Base-by-base conservation (phyloP, 306 rosid genomes). In the Vigna nakashimae region DNA sequence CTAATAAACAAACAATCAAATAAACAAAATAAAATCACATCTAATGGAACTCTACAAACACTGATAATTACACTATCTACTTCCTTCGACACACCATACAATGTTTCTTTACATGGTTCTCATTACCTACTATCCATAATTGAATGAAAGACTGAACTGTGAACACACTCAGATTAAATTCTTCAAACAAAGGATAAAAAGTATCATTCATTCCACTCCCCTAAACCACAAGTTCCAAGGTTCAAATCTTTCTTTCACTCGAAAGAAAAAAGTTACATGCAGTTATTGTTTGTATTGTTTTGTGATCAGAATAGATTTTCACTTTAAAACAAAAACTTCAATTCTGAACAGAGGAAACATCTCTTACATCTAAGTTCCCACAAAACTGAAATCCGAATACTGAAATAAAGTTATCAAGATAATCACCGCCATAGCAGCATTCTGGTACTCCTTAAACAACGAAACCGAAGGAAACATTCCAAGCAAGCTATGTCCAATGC, bases 381-480 rank as follows among this genome's bases (percentile, higher is more conserved):
- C 58, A 2, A 20, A 58, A 58, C 18, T 17, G 1, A 30, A 60
- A 32, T 2, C 13, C 0, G 17, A 68, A 65, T 11, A 66, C 9
- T 26, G 14, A 40, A 38, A 32, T 13, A 55, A 65, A 48, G 15
- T 8, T 24, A 68, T 66, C 0, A 16, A 70, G 70, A 4, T 0
- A 82, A 28, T 56, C 85, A 94, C 98, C 90, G 91, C 96, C 97
- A 91, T 91, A n/a, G 98, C 98, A 60, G 96, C 85, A 86, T 86
- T 89, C 76, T 92, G 98, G 71, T 88, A 94, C 75, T 92, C 98
- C 90, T 90, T 94, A 53, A 94, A 94, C 84, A 92, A 81, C 16
- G 98, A 88, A 82, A 92, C 94, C 0, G 98, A 84, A 76, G 98
- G 97, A 65, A 94, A 92, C 80, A 58, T 86, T 51, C 97, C 98